Percentiles rank a stretch among this genome's conserved stretches.
These are phyloP conservation scores for Suillus subalutaceus DNA, from an alignment of 768 basidiomycete species.

Conservation along the genomic window DNA sequence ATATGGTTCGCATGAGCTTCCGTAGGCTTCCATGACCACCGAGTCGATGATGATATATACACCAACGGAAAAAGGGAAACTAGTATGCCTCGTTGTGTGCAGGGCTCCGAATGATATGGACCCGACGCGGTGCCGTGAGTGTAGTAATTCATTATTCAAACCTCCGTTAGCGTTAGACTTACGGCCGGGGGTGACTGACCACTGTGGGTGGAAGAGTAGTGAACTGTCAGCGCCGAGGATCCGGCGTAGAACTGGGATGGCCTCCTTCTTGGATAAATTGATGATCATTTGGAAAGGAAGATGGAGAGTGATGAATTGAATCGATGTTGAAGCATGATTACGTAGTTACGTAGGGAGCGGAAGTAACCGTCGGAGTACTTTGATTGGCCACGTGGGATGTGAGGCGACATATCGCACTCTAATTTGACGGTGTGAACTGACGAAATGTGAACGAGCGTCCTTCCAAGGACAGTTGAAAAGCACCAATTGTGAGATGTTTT, in stretches of 20 bases:
- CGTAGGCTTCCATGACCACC: not conserved
- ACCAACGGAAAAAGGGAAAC: no score
- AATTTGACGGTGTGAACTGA: constrained; percentile 30
- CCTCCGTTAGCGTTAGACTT: not conserved
- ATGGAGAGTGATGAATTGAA: not conserved
- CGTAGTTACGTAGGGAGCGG: constrained; percentile 16
- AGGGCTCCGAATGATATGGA: not conserved
- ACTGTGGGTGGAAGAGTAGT: no score
- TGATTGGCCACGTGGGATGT: no score
- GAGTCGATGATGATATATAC: not conserved
- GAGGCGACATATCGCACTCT: constrained; percentile 20
- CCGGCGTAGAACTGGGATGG: not conserved
- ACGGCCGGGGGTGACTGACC: no score
- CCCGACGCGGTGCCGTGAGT: constrained; percentile 5
- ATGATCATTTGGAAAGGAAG: constrained; percentile 7
- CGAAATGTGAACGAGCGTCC: constrained; percentile 8
- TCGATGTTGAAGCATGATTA: constrained; percentile 2
- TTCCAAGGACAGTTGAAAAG: constrained; percentile 27
- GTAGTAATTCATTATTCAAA: no score
- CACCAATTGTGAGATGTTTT: constrained; percentile 5
- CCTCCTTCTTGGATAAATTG: constrained; percentile 7
- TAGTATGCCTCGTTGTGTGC: no score
- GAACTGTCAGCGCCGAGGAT: not conserved
- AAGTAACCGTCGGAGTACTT: constrained; percentile 11
- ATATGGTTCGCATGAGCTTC: not conserved